Evolutionary conservation across 2,329 filamentous ascomycete species (phyloP), one percentile per base, ranked within the genome.

Genomic region (Knufia fluminis): DNA sequence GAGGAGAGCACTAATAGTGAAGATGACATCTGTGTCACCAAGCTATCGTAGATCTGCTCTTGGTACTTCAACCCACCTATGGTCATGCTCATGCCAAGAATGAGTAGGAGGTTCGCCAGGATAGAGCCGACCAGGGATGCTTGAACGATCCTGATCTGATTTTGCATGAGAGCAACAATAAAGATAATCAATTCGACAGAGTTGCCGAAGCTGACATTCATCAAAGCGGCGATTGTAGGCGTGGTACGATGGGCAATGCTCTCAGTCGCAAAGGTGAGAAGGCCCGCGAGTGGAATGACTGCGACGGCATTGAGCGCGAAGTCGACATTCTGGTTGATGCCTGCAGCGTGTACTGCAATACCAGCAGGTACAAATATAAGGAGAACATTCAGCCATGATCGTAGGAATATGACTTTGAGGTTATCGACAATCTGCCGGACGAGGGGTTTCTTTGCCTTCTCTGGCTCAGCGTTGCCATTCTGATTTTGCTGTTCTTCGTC

Each of bases 261-360:
- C 66, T 96, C 90, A 0, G 90, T 96, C 0, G 87, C 86, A 60
- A 86, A 94, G 58, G 85, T 84, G n/a, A 96, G 74, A 71, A 95
- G 82, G 12, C 84, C 86, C 2, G 90, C 90, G 31, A 96, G 75
- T 0, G 90, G 90, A 50, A 96, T 83, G 57, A 96, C 94, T 55
- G 90, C 90, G 55, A 96, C 77, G 59, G 95, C 96, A 70, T 96
- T 96, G 66, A 95, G 77, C 46, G 90, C 79, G 61, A 96, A 96
- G 39, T 92, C 73, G 22, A 75, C 76, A 53, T 83, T 74, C 2
- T 74, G 71, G 60, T 77, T 72, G 43, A 85, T 69, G 10, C 69
- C 58, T 16, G 80, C 68, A 61, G 83, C 88, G 60, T 85, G 79
- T 46, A 91, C 66, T 1, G 78, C 85, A 60, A 95, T 87, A 51